Percentiles rank a stretch among this genome's conserved stretches.
These are phyloP conservation scores for Ampelocalamus luodianensis DNA, from an alignment of 176 grass and related monocot genomes.

Conservation along the genomic window DNA sequence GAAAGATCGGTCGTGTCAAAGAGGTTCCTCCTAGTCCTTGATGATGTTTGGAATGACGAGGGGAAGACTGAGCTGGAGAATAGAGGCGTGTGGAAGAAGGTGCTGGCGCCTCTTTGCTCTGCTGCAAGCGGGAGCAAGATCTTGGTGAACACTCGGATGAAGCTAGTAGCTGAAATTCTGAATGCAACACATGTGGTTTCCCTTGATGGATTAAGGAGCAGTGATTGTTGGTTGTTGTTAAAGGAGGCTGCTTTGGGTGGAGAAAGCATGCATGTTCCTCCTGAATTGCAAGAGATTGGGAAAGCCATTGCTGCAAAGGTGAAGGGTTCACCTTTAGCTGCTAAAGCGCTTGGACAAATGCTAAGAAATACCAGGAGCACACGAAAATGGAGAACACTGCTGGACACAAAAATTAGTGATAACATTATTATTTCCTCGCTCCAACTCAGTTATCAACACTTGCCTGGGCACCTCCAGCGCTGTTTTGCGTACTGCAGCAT, in stretches of 20 bases:
- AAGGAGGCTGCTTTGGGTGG: constrained; percentile 41
- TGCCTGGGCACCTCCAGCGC: constrained; percentile 52
- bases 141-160: constrained; percentile 57
- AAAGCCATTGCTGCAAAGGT: constrained; percentile 33
- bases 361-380: constrained; percentile 39
- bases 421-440: constrained; percentile 48
- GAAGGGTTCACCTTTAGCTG: constrained; percentile 56
- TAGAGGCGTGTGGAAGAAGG: constrained; percentile 41
- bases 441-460: constrained; percentile 57
- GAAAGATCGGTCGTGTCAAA: constrained; percentile 20
- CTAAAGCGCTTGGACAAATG: constrained; percentile 54
- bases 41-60: constrained; percentile 64
- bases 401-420: constrained; percentile 42
- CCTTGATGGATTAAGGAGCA: constrained; percentile 37
- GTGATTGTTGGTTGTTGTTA: constrained; percentile 46
- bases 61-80: constrained; percentile 30
- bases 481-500: constrained; percentile 74
- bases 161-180: constrained; percentile 40
- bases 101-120: constrained; percentile 42
- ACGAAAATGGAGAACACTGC: constrained; percentile 46
- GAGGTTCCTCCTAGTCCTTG: constrained; percentile 60
- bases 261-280: constrained; percentile 17
- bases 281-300: constrained; percentile 43
- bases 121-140: constrained; percentile 47
- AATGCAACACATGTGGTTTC: not conserved